These are phyloP conservation scores for Huntiella savannae DNA, from an alignment of 2,329 filamentous ascomycete species.

Conservation along the genomic window DNA sequence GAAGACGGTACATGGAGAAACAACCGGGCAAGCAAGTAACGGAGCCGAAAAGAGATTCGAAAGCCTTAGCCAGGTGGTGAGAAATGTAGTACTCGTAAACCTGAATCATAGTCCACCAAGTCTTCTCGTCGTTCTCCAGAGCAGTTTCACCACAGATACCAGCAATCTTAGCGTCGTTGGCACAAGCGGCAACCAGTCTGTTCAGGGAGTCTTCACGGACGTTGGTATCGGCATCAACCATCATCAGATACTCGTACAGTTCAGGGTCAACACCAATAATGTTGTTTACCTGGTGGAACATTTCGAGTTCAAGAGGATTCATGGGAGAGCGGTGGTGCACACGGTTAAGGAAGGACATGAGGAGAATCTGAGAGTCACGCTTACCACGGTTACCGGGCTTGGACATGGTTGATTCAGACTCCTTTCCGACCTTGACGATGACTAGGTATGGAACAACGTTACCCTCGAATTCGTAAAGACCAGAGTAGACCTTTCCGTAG, in stretches of 20 bases:
- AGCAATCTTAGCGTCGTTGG: slow-evolving; percentile 86
- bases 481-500: slow-evolving; percentile 96
- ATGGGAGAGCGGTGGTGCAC: slow-evolving; percentile 88
- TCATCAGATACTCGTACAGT: slow-evolving; percentile 88
- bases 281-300: slow-evolving; percentile 99
- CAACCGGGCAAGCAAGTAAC: slow-evolving; percentile 98
- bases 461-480: slow-evolving; percentile 91
- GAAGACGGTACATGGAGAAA: slow-evolving; percentile 97
- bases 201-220: slow-evolving; percentile 86
- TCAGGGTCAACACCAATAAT: slow-evolving; percentile 96
- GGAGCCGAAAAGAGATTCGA: slow-evolving; percentile 92
- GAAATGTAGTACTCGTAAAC: slow-evolving; percentile 99
- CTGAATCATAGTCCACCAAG: slow-evolving; percentile 99
- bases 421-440: slow-evolving; percentile 90
- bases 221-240: slow-evolving; percentile 94
- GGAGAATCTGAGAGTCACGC: slow-evolving; percentile 86
- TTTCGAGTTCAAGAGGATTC: slow-evolving; percentile 89
- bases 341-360: slow-evolving; percentile 95
- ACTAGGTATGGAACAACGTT: slow-evolving; percentile 95
- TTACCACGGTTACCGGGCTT: slow-evolving; percentile 98
- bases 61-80: slow-evolving; percentile 89
- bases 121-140: slow-evolving; percentile 83
- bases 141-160: slow-evolving; percentile 96
- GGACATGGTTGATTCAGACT: slow-evolving; percentile 74
- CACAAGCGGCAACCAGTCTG: slow-evolving; percentile 75